These are phyloP conservation scores for Gracilaria gracilis DNA, from an alignment of 23 red algal species.

Conservation along the genomic window DNA sequence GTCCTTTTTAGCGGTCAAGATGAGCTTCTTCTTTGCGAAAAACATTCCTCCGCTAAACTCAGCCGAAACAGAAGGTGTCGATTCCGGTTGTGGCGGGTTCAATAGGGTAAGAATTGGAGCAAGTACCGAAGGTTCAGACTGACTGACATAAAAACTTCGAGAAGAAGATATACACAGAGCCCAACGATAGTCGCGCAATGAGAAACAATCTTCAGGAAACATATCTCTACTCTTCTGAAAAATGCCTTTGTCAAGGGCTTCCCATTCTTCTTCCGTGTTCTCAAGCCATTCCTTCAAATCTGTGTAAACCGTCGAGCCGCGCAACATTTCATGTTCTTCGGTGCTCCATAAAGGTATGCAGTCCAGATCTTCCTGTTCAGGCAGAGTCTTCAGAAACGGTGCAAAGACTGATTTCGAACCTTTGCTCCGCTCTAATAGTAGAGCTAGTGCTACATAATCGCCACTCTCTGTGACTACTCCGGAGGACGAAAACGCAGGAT, in stretches of 20 bases:
- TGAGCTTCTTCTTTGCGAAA: not conserved
- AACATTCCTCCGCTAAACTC: constrained; percentile 5
- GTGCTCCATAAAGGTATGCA: constrained; percentile 17
- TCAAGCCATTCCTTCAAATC: not conserved
- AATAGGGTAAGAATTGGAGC: constrained; percentile 9
- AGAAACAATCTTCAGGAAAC: not conserved
- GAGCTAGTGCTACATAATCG: not conserved
- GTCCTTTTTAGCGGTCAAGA: not conserved
- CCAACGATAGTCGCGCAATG: not conserved
- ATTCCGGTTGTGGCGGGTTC: not conserved
- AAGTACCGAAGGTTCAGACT: constrained; percentile 25
- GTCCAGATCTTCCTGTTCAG: not conserved
- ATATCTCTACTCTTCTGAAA: not conserved
- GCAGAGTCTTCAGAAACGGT: not conserved
- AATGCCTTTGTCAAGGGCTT: not conserved
- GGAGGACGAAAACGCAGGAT: not conserved
- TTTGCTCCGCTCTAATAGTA: constrained; percentile 9
- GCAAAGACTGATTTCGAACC: not conserved
- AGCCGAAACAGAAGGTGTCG: not conserved
- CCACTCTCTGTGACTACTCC: not conserved
- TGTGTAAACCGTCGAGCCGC: not conserved
- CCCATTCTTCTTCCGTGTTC: constrained; percentile 18
- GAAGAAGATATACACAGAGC: not conserved
- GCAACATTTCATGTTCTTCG: not conserved
- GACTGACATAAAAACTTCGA: constrained; percentile 2